A percentile compares a stretch with the other conserved stretches of the same genome.
Evolutionary conservation across 148 eudicot genomes (phyloP).

Genomic region (Nepenthes mirabilis): DNA sequence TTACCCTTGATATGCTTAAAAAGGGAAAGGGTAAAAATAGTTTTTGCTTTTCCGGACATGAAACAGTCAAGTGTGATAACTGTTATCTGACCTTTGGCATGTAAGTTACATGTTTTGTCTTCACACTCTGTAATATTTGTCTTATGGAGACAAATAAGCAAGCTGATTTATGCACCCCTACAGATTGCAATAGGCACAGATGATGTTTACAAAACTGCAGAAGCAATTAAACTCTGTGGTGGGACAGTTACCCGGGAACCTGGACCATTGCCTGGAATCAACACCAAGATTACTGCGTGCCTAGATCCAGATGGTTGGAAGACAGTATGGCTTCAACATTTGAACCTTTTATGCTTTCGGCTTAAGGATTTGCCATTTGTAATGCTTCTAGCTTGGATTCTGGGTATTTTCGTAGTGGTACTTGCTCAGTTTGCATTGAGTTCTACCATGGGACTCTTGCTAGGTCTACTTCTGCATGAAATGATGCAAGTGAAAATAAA

Average conservation of each 20-base stretch:
- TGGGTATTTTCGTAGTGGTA: too few species aligned
- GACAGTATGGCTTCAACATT: slow-evolving; percentile 15
- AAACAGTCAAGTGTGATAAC: too few species aligned
- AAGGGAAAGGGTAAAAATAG: background rate
- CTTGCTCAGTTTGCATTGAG: too few species aligned
- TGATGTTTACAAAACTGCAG: slow-evolving; percentile 42
- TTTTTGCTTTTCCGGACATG: background rate
- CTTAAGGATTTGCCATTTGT: too few species aligned
- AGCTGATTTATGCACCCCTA: background rate
- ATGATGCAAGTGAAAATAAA: too few species aligned
- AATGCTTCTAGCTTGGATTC: too few species aligned
- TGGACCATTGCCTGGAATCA: slow-evolving; percentile 39
- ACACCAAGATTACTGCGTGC: slow-evolving; percentile 36
- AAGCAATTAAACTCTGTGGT: slow-evolving; percentile 30
- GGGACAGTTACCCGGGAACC: slow-evolving; percentile 35
- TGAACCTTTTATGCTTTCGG: background rate
- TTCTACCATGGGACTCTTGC: too few species aligned
- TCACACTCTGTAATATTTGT: background rate
- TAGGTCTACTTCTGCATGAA: too few species aligned
- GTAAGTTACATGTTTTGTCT: background rate
- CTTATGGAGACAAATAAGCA: background rate
- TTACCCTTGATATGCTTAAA: background rate
- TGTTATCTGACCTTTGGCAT: too few species aligned
- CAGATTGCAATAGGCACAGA: slow-evolving; percentile 44
- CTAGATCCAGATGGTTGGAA: slow-evolving; percentile 50